These are phyloP conservation scores for Gremmenia infestans DNA, from an alignment of 2,329 filamentous ascomycete species.

Conservation along the genomic window DNA sequence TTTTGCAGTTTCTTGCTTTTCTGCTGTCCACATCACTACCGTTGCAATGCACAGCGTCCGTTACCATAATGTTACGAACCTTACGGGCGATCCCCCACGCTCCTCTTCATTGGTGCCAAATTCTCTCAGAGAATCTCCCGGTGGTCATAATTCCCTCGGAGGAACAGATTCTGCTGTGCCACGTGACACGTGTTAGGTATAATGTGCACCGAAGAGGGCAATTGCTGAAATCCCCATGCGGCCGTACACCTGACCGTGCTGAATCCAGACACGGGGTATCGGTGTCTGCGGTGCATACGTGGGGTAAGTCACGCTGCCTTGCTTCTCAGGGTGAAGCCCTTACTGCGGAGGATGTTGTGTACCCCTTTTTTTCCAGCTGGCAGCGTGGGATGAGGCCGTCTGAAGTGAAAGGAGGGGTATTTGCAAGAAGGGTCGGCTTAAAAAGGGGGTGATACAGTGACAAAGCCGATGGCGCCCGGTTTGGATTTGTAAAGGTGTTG, in stretches of 20 bases:
- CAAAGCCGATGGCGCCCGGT: not conserved
- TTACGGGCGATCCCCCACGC: not conserved
- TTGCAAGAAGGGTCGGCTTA: not conserved
- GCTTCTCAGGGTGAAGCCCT: not conserved
- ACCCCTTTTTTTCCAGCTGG: not conserved
- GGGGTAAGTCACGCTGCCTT: not conserved
- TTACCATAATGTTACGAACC: not conserved
- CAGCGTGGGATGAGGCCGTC: not conserved
- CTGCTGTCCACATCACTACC: not conserved
- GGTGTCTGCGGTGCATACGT: not conserved
- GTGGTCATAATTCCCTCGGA: too few relatives aligned
- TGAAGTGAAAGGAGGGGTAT: not conserved
- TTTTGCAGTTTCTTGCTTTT: not conserved
- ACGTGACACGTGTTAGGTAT: not conserved
- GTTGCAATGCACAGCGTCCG: not conserved
- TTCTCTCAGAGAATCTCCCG: too few relatives aligned
- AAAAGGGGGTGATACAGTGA: not conserved
- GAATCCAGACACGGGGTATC: not conserved
- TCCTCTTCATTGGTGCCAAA: not conserved
- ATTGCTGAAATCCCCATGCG: not conserved
- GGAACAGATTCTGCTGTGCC: not conserved
- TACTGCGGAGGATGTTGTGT: not conserved
- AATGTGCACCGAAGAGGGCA: too few relatives aligned
- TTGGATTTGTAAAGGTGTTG: too few relatives aligned
- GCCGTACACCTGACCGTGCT: not conserved